Conservation (phyloP, 352 stramenopile genomes). For the Elongisporangium senticosum region DNA sequence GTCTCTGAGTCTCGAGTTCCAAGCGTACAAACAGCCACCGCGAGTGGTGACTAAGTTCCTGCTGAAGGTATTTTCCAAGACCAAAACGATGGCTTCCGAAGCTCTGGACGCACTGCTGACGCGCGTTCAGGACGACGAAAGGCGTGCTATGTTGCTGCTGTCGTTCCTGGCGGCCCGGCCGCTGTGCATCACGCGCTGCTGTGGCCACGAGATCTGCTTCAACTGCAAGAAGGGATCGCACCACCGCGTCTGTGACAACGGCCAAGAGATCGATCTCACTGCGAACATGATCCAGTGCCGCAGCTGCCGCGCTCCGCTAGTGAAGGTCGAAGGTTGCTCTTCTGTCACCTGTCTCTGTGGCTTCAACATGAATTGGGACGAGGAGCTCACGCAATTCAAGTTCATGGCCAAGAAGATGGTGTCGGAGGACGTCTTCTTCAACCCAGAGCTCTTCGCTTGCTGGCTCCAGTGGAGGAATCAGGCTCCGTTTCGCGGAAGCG, state of each 20-base stretch:
- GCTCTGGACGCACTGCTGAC: constrained; percentile 17
- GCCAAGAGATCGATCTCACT: constrained; percentile 13
- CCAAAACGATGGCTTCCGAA: neutral
- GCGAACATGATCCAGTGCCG: constrained; percentile 28
- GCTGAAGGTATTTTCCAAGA: too few species aligned
- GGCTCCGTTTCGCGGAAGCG: too few species aligned
- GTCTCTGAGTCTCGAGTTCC: constrained; percentile 7
- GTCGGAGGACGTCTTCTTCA: constrained; percentile 22
- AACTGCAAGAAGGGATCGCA: constrained; percentile 44
- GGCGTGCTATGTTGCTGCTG: constrained; percentile 34
- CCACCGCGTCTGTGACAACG: constrained; percentile 21
- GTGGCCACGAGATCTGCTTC: constrained; percentile 25
- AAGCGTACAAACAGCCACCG: constrained; percentile 1
- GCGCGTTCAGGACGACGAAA: constrained; percentile 31
- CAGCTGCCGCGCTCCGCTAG: constrained; percentile 34
- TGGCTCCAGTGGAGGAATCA: too few species aligned
- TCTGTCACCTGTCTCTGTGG: constrained; percentile 32
- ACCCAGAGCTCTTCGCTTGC: constrained; percentile 7
- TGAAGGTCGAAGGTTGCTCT: constrained; percentile 44
- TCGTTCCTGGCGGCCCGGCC: constrained; percentile 22
- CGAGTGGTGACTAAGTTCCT: too few species aligned
- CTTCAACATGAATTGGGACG: constrained; percentile 26
- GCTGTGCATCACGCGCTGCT: constrained; percentile 27
- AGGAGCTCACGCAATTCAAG: constrained; percentile 10
- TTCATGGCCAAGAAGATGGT: constrained; percentile 10